Percentiles rank a stretch among this genome's conserved stretches.
phyloP scores from a whole-genome alignment of 345 rosid genomes.

The Acer campestre region DNA sequence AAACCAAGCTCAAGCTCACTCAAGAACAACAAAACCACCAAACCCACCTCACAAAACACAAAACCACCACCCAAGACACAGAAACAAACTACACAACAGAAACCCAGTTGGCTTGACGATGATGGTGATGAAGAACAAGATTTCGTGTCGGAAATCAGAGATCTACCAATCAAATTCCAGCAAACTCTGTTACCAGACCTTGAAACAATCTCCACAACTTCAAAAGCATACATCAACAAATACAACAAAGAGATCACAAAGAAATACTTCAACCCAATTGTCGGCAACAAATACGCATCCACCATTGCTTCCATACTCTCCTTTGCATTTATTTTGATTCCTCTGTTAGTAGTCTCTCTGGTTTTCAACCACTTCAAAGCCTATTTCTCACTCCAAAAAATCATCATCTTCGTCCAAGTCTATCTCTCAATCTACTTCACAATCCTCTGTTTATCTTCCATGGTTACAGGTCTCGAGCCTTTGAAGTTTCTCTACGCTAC shows the following conservation, averaged over 20 bases:
- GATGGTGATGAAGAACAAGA: slow-evolving; percentile 55
- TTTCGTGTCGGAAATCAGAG: slow-evolving; percentile 69
- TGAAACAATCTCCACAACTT: slow-evolving; percentile 70
- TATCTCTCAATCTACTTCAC: slow-evolving; percentile 96
- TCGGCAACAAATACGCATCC: slow-evolving; percentile 78
- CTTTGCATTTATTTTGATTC: slow-evolving; percentile 68
- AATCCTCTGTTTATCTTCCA: slow-evolving; percentile 70
- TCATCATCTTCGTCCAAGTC: slow-evolving; percentile 79
- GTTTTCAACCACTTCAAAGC: slow-evolving; percentile 76
- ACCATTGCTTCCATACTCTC: slow-evolving; percentile 68
- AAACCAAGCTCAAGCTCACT: slow-evolving; percentile 40
- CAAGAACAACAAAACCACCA: slow-evolving; percentile 70
- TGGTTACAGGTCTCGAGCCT: slow-evolving; percentile 84
- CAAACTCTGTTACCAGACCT: slow-evolving; percentile 76
- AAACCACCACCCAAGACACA: slow-evolving; percentile 26
- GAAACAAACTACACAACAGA: slow-evolving; percentile 23
- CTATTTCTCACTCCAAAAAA: slow-evolving; percentile 82
- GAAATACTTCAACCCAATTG: slow-evolving; percentile 69
- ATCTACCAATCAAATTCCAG: slow-evolving; percentile 75
- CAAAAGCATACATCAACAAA: slow-evolving; percentile 67
- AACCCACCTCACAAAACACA: slow-evolving; percentile 22
- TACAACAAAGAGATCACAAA: slow-evolving; percentile 85
- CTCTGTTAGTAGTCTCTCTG: slow-evolving; percentile 78
- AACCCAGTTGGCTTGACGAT: slow-evolving; percentile 58
- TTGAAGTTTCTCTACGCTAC: slow-evolving; percentile 80